These are phyloP conservation scores for Thecaphora frezii DNA, from an alignment of 1,284 basidiomycete genomes.

Conservation along the genomic window DNA sequence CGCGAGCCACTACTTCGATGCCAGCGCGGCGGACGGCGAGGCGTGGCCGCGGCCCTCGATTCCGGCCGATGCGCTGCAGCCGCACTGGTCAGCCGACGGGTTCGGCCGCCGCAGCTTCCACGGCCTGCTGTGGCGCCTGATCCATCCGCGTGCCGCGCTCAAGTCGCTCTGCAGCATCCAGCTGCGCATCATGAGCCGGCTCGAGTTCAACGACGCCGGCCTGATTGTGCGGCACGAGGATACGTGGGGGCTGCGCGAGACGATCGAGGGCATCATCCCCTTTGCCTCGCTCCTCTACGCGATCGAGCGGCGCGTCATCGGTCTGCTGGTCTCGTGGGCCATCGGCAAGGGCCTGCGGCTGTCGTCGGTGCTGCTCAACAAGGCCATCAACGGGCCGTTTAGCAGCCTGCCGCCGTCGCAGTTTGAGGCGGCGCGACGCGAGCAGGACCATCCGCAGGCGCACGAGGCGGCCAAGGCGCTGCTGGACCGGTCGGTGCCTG, in stretches of 20 bases:
- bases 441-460: slow-evolving; percentile 5
- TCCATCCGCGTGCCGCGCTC: slow-evolving; percentile 47
- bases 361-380: slow-evolving; percentile 30
- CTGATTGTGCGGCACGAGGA: slow-evolving; percentile 57
- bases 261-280: slow-evolving; percentile 55
- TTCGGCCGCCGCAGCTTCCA: slow-evolving; percentile 48
- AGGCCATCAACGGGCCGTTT: slow-evolving; percentile 10
- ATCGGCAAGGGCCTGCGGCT: slow-evolving; percentile 46
- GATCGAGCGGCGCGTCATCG: slow-evolving; percentile 48
- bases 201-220: slow-evolving; percentile 59
- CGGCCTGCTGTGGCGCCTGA: slow-evolving; percentile 43
- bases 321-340: slow-evolving; percentile 49
- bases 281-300: slow-evolving; percentile 51
- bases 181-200: slow-evolving; percentile 54
- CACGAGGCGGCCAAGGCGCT: slow-evolving; percentile 14
- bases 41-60: slow-evolving; percentile 34
- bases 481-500: slow-evolving; percentile 1
- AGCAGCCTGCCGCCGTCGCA: background rate
- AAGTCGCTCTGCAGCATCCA: slow-evolving; percentile 52
- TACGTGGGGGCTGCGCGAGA: slow-evolving; percentile 56
- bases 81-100: slow-evolving; percentile 53
- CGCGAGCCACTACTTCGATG: slow-evolving; percentile 24
- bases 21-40: slow-evolving; percentile 29
- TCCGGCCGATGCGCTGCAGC: slow-evolving; percentile 46
- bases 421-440: background rate